Evolutionary conservation across 2,329 filamentous ascomycete species (phyloP).

Genomic region (Cytospora schulzeri): DNA sequence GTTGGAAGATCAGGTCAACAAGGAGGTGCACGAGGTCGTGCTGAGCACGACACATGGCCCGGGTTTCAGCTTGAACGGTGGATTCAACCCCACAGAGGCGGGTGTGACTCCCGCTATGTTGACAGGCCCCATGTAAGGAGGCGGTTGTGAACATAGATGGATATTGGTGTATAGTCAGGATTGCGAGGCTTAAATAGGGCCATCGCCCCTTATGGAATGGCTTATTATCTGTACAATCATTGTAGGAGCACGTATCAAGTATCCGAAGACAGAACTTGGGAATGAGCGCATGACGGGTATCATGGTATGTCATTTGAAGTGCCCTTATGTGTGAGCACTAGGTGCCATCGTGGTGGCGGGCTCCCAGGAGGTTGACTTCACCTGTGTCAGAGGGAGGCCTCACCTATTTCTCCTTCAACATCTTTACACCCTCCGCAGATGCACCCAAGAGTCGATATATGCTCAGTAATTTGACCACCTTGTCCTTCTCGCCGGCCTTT

Average conservation of each 20-base stretch:
- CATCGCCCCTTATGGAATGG: neutral
- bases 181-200: neutral
- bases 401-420: slow-evolving; percentile 44
- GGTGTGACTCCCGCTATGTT: slow-evolving; percentile 56
- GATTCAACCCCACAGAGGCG: slow-evolving; percentile 66
- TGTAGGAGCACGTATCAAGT: neutral
- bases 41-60: slow-evolving; percentile 86
- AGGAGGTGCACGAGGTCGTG: slow-evolving; percentile 75
- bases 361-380: neutral
- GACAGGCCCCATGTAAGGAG: slow-evolving; percentile 55
- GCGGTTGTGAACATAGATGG: neutral
- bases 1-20: slow-evolving; percentile 65
- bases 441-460: slow-evolving; percentile 57
- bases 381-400: neutral
- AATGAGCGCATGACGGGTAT: slow-evolving; percentile 10
- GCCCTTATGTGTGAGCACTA: neutral
- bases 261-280: neutral
- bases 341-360: neutral
- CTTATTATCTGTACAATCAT: slow-evolving; percentile 11
- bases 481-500: slow-evolving; percentile 44
- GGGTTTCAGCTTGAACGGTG: slow-evolving; percentile 82
- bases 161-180: neutral
- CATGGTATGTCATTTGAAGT: slow-evolving; percentile 6
- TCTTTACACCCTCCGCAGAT: slow-evolving; percentile 54
- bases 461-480: slow-evolving; percentile 54